Conservation (phyloP, 768 basidiomycete species). For the Cubamyces lactineus region DNA sequence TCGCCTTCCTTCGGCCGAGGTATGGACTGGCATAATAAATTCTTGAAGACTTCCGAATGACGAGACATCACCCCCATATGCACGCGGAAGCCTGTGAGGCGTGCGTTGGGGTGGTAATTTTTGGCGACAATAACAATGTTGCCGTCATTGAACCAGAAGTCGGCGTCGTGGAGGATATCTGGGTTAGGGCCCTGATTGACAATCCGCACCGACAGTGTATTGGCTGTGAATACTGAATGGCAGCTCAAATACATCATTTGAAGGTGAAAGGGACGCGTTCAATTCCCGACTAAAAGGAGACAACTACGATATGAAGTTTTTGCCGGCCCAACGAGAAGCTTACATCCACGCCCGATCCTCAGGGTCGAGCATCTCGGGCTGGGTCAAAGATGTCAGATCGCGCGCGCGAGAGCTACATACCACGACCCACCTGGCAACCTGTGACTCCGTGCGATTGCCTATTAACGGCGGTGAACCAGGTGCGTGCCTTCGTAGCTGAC, state of each 20-base stretch:
- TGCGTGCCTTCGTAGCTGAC: not conserved
- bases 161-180: not conserved
- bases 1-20: not conserved
- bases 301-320: not conserved
- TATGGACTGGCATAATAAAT: not conserved
- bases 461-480: constrained; percentile 6
- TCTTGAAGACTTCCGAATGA: constrained; percentile 1
- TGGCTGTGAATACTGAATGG: no score
- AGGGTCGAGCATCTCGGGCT: constrained; percentile 27
- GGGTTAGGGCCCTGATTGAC: no score
- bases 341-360: constrained; percentile 30
- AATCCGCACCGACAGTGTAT: no score
- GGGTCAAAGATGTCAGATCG: not conserved
- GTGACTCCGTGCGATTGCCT: not conserved
- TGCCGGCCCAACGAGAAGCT: not conserved
- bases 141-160: no score
- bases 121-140: constrained; percentile 38
- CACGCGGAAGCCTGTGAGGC: not conserved
- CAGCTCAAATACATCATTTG: not conserved
- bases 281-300: not conserved
- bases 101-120: not conserved
- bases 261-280: not conserved
- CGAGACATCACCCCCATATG: constrained; percentile 8
- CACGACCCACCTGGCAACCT: constrained; percentile 6
- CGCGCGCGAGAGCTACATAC: not conserved